Percentiles rank a stretch among this genome's conserved stretches.
Evolutionary conservation across 2,329 filamentous ascomycete genomes (phyloP).

Genomic region (Aureobasidium uvarum): DNA sequence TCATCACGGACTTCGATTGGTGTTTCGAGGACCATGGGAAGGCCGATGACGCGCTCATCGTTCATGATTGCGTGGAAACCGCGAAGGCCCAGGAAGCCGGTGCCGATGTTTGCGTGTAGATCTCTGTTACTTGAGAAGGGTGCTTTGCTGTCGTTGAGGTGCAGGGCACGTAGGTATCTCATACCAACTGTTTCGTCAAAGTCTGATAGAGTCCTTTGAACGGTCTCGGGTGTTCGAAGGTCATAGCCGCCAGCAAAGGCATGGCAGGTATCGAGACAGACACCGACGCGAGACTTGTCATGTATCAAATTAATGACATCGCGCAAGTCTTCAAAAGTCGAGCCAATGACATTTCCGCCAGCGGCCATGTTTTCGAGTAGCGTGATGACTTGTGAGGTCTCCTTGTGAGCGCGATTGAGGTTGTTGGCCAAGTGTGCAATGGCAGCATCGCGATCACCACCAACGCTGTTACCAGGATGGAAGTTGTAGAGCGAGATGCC

Average conservation of each 20-base stretch:
- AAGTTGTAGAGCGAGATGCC: constrained; percentile 97
- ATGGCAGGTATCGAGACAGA: constrained; percentile 97
- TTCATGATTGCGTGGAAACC: constrained; percentile 94
- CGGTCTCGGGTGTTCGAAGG: constrained; percentile 70
- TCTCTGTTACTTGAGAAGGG: constrained; percentile 79
- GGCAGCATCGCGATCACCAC: constrained; percentile 64
- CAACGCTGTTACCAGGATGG: constrained; percentile 80
- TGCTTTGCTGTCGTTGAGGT: constrained; percentile 95
- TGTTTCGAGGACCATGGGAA: constrained; percentile 96
- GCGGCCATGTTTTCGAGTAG: constrained; percentile 96
- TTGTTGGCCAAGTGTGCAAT: constrained; percentile 76
- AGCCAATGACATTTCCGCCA: constrained; percentile 81
- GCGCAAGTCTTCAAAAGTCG: constrained; percentile 78
- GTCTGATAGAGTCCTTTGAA: constrained; percentile 67
- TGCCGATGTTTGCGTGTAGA: constrained; percentile 93
- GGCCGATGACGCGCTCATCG: constrained; percentile 66
- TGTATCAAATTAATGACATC: constrained; percentile 79
- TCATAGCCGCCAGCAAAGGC: constrained; percentile 94
- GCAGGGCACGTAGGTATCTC: constrained; percentile 77
- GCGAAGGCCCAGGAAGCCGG: constrained; percentile 84
- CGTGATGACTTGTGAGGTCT: constrained; percentile 70
- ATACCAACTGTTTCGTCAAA: constrained; percentile 78
- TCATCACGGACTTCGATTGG: constrained; percentile 72
- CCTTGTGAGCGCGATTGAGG: constrained; percentile 76
- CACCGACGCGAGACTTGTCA: constrained; percentile 80